These are phyloP conservation scores for Elongisporangium anandrum DNA, from an alignment of 352 stramenopile species.

Conservation along the genomic window DNA sequence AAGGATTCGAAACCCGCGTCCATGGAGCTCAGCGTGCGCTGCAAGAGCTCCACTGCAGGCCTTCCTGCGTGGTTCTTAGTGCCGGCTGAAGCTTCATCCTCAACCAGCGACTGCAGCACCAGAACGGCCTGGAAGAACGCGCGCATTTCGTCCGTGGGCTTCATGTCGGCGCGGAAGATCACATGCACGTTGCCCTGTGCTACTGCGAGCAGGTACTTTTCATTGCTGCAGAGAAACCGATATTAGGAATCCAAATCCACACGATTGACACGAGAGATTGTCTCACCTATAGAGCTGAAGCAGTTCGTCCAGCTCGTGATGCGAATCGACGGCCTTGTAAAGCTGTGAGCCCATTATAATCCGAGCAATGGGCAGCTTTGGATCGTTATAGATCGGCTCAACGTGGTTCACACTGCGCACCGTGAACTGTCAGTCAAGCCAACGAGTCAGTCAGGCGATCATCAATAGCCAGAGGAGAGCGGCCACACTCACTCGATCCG, in stretches of 20 bases:
- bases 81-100: not conserved
- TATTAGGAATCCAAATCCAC: too few relatives aligned
- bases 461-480: not conserved
- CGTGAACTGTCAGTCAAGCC: constrained; percentile 24
- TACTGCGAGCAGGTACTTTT: constrained; percentile 51
- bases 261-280: not conserved
- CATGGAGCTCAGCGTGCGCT: constrained; percentile 50
- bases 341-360: constrained; percentile 67
- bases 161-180: constrained; percentile 45
- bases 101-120: constrained; percentile 35
- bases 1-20: constrained; percentile 54
- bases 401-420: constrained; percentile 58
- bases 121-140: constrained; percentile 69
- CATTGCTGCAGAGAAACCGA: constrained; percentile 27
- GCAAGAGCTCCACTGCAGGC: constrained; percentile 15
- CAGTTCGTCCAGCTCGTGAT: constrained; percentile 36
- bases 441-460: constrained; percentile 1
- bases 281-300: constrained; percentile 51
- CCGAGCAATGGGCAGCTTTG: constrained; percentile 31
- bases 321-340: constrained; percentile 25
- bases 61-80: not conserved
- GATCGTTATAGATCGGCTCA: constrained; percentile 53
- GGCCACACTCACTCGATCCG: constrained; percentile 20
- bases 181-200: constrained; percentile 32
- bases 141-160: constrained; percentile 59